Conservation (phyloP, 148 eudicot genomes). For the Fagopyrum tataricum region DNA sequence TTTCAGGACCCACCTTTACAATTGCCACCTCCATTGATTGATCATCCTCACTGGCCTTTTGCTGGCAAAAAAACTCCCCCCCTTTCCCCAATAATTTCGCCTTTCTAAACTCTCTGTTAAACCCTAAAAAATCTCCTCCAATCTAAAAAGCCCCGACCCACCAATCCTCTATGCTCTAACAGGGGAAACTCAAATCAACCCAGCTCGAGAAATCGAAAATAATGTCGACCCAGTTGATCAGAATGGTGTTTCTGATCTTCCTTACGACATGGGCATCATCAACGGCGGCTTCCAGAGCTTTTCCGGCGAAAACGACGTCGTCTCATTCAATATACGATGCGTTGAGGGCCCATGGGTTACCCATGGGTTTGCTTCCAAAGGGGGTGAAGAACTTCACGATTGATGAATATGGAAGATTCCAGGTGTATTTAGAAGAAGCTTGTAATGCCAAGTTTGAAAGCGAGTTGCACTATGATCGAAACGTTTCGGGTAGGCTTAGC, state of each 20-base stretch:
- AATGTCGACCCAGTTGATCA: conserved; percentile 13
- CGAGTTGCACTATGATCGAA: conserved; percentile 57
- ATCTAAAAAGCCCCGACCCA: no score
- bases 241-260: conserved; percentile 7
- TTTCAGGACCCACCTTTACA: conserved; percentile 12
- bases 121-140: conserved; percentile 13
- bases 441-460: conserved; percentile 69
- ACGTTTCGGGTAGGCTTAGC: conserved; percentile 47
- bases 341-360: conserved; percentile 41
- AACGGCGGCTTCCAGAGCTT: conserved; percentile 3
- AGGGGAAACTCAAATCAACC: background rate
- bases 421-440: conserved; percentile 44
- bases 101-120: conserved; percentile 10
- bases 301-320: conserved; percentile 7
- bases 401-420: conserved; percentile 38
- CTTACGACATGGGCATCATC: background rate
- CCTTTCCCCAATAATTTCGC: conserved; percentile 5
- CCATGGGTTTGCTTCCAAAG: conserved; percentile 67
- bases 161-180: background rate
- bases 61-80: conserved; percentile 25
- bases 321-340: conserved; percentile 46
- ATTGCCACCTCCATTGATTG: conserved; percentile 43
- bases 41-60: conserved; percentile 29
- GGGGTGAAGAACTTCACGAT: conserved; percentile 42
- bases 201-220: background rate